Conservation (phyloP, 2,329 filamentous ascomycete species). For the Penicillium sp. region DNA sequence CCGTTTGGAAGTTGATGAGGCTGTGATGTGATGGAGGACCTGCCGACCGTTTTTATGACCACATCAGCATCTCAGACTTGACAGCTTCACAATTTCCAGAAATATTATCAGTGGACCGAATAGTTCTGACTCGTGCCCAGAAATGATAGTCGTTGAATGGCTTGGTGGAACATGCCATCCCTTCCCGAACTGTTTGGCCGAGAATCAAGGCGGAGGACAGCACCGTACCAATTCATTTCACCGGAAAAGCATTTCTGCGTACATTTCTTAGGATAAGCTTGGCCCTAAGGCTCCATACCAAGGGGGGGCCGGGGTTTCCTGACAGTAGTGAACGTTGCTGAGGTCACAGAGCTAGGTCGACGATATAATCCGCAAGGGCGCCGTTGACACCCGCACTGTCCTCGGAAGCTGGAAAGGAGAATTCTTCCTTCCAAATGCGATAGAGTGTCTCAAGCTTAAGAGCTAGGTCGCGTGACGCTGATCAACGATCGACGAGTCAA, state of each 20-base stretch:
- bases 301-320: constrained; percentile 13
- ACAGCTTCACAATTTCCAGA: neutral
- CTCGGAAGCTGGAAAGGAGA: neutral
- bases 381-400: constrained; percentile 4
- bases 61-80: neutral
- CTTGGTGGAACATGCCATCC: constrained; percentile 19
- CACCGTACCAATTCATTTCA: neutral
- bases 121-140: neutral
- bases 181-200: constrained; percentile 22
- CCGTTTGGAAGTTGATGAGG: neutral
- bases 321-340: neutral
- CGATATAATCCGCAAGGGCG: constrained; percentile 16
- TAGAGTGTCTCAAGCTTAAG: neutral
- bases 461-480: neutral
- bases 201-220: constrained; percentile 13
- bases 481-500: neutral
- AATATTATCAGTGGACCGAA: neutral
- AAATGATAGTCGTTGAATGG: constrained; percentile 1
- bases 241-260: neutral
- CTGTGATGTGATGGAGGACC: neutral
- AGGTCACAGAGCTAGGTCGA: constrained; percentile 1
- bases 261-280: constrained; percentile 7
- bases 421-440: neutral
- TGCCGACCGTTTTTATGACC: neutral
- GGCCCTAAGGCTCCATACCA: constrained; percentile 14